phyloP scores from a whole-genome alignment of 345 rosid species.

The Euphorbia peplus region DNA sequence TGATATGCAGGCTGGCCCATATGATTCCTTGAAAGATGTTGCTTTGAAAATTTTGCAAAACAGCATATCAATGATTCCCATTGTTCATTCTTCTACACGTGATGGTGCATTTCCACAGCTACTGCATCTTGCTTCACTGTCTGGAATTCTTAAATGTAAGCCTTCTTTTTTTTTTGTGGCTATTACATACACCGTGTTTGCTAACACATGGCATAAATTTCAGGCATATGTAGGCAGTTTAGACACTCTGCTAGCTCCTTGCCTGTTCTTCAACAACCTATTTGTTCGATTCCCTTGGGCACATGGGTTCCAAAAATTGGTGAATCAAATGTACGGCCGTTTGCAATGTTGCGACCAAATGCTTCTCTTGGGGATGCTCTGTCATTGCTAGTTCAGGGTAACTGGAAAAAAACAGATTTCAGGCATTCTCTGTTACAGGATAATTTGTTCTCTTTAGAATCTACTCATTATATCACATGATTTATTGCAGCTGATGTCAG shows the following conservation, averaged over 20 bases:
- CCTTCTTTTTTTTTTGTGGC: conserved; percentile 16
- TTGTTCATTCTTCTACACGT: conserved; percentile 49
- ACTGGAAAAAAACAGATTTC: background rate
- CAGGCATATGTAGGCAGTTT: conserved; percentile 96
- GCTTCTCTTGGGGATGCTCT: conserved; percentile 74
- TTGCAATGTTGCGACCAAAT: conserved; percentile 66
- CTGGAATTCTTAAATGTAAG: conserved; percentile 90
- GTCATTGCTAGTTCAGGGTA: conserved; percentile 73
- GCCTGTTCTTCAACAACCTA: conserved; percentile 87
- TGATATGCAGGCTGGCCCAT: conserved; percentile 79
- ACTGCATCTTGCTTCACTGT: conserved; percentile 87
- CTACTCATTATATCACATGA: conserved; percentile 10
- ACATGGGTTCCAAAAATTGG: conserved; percentile 94
- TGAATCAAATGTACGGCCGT: conserved; percentile 57
- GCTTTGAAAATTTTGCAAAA: conserved; percentile 75
- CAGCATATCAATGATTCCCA: conserved; percentile 73
- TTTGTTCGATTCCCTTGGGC: conserved; percentile 75
- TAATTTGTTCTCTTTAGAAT: background rate
- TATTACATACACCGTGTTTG: conserved; percentile 10
- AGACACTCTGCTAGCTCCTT: conserved; percentile 77
- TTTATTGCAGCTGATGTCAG: conserved; percentile 75
- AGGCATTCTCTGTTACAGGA: background rate
- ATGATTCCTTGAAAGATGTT: conserved; percentile 79
- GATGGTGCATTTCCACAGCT: conserved; percentile 77
- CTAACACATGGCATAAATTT: conserved; percentile 30